phyloP scores from a whole-genome alignment of 345 rosid species.

The Linum lewisii region DNA sequence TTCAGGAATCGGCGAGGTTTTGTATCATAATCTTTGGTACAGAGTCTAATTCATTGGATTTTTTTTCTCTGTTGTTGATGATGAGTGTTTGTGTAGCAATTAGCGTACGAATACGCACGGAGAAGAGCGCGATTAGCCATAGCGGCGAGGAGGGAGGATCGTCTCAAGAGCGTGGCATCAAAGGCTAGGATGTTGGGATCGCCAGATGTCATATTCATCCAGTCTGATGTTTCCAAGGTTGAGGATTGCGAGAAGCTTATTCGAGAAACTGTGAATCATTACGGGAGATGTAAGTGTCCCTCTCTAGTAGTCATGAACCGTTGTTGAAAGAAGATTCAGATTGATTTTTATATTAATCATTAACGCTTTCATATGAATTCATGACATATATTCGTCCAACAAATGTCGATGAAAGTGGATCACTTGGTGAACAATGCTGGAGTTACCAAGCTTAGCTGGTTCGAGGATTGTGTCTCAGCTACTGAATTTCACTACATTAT shows the following conservation, averaged over 20 bases:
- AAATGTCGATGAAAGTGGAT: neutral
- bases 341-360: too few species aligned
- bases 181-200: slow-evolving; percentile 38
- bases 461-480: neutral
- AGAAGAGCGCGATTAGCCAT: slow-evolving; percentile 50
- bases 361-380: too few species aligned
- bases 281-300: slow-evolving; percentile 37
- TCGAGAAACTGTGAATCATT: slow-evolving; percentile 35
- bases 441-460: neutral
- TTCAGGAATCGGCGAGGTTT: slow-evolving; percentile 69
- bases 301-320: too few species aligned
- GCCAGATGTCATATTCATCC: slow-evolving; percentile 36
- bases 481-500: neutral
- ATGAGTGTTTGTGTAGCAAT: slow-evolving; percentile 21
- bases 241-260: slow-evolving; percentile 40
- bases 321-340: too few species aligned
- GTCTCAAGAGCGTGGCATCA: slow-evolving; percentile 36
- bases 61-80: neutral
- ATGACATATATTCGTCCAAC: too few species aligned
- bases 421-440: slow-evolving; percentile 4
- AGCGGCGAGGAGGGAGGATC: slow-evolving; percentile 31
- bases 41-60: too few species aligned
- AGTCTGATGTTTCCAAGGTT: slow-evolving; percentile 37
- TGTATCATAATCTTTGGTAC: too few species aligned
- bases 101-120: slow-evolving; percentile 48